A percentile compares a stretch with the other conserved stretches of the same genome.
These are phyloP conservation scores for Saccharomycopsis phalli DNA, from an alignment of 1,139 yeast species.

Conservation along the genomic window DNA sequence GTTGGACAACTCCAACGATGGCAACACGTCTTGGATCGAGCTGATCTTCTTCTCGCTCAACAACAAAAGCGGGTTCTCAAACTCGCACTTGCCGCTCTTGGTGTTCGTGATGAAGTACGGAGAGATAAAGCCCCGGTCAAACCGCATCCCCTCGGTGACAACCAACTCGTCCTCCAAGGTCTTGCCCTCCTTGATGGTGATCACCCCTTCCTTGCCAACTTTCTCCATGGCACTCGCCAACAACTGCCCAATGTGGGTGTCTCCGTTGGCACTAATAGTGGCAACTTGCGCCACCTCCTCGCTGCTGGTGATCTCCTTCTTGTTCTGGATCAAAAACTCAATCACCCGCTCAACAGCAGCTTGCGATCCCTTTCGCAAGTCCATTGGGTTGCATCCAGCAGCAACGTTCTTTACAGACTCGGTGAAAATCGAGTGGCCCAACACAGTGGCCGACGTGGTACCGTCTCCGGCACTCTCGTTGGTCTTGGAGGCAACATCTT, in stretches of 20 bases:
- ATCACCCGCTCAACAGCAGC: constrained; percentile 98
- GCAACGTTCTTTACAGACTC: constrained; percentile 98
- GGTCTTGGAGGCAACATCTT: constrained; percentile 97
- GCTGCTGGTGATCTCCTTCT: constrained; percentile 93
- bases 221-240: constrained; percentile 98
- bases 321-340: constrained; percentile 77
- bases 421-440: constrained; percentile 94
- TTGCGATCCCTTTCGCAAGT: constrained; percentile 96
- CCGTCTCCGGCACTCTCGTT: constrained; percentile 99
- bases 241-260: constrained; percentile 84
- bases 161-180: constrained; percentile 95
- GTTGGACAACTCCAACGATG: constrained; percentile 90
- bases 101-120: constrained; percentile 97
- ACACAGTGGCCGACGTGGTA: constrained; percentile 95
- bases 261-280: constrained; percentile 97
- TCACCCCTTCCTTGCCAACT: constrained; percentile 99
- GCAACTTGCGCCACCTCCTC: constrained; percentile 99
- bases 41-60: constrained; percentile 94
- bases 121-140: constrained; percentile 96
- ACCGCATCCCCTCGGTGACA: constrained; percentile 99
- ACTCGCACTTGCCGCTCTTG: constrained; percentile 94
- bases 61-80: constrained; percentile 86
- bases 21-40: constrained; percentile 84
- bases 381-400: constrained; percentile 99
- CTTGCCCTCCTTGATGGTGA: constrained; percentile 96